These are phyloP conservation scores for Kazachstania sp. DNA, from an alignment of 1,139 yeast species.

Conservation along the genomic window DNA sequence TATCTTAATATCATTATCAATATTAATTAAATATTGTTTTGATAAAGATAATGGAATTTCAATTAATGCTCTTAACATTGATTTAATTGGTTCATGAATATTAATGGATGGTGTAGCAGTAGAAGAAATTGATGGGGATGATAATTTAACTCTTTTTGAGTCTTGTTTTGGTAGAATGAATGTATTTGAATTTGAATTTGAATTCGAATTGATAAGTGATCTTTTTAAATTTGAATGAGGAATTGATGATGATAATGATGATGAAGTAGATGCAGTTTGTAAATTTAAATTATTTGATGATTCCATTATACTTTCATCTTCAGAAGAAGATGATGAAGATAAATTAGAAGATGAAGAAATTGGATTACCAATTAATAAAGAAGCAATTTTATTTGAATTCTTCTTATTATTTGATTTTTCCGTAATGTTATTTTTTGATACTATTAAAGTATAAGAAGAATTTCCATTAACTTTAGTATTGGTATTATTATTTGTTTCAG, in stretches of 20 bases:
- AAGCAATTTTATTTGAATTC: neutral
- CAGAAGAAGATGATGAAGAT: constrained; percentile 3
- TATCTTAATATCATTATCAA: constrained; percentile 7
- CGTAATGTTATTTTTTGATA: neutral
- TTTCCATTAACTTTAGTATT: neutral
- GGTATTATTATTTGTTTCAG: neutral
- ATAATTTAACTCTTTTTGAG: neutral
- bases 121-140: neutral
- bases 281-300: neutral
- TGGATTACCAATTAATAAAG: constrained; percentile 1
- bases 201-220: too few species aligned
- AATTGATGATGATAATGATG: neutral
- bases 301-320: neutral
- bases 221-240: neutral
- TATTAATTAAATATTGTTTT: constrained; percentile 1
- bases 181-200: neutral
- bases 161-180: neutral
- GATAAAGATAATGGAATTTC: constrained; percentile 4
- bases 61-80: constrained; percentile 11
- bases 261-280: neutral
- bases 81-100: constrained; percentile 22
- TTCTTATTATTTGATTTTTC: neutral
- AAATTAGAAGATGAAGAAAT: neutral
- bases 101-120: constrained; percentile 5
- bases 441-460: neutral